Evolutionary conservation across 352 stramenopile genomes (phyloP).

Genomic region (Pythium dissimile): DNA sequence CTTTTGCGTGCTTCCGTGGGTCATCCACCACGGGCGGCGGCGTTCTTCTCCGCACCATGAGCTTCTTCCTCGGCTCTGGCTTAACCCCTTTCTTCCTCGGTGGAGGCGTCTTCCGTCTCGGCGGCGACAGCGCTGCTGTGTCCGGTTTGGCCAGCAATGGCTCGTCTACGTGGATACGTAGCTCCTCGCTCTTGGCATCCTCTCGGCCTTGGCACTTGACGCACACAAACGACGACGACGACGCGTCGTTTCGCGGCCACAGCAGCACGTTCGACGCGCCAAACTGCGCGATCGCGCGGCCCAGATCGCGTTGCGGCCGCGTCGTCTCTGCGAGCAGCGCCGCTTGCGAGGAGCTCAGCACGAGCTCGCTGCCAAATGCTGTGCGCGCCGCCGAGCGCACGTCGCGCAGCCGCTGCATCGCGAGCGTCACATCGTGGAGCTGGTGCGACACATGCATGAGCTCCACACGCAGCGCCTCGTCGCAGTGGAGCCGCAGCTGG

Average conservation of each 20-base stretch:
- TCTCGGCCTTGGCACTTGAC: constrained; percentile 2
- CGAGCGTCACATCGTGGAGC: constrained; percentile 3
- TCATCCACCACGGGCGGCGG: background rate
- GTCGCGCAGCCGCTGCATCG: constrained; percentile 17
- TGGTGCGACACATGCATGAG: constrained; percentile 13
- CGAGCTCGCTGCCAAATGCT: too few species aligned
- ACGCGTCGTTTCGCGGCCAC: background rate
- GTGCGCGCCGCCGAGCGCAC: constrained; percentile 6
- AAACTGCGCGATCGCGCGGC: constrained; percentile 3
- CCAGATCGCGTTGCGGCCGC: constrained; percentile 1
- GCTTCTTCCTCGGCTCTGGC: constrained; percentile 1
- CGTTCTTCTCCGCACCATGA: constrained; percentile 10
- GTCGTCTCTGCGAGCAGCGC: background rate
- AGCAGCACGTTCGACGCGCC: background rate
- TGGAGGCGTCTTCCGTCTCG: background rate
- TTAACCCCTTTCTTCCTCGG: background rate
- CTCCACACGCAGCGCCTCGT: constrained; percentile 18
- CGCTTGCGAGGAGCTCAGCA: background rate
- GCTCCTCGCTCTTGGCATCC: background rate
- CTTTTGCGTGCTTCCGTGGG: background rate
- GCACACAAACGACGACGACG: constrained; percentile 4
- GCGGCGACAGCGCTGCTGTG: constrained; percentile 18
- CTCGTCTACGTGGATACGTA: background rate
- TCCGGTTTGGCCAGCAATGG: constrained; percentile 15
- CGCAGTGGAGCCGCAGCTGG: constrained; percentile 17